Evolutionary conservation across 495 filamentous ascomycete genomes (phyloP).

Genomic region (Talaromyces proteolyticus): DNA sequence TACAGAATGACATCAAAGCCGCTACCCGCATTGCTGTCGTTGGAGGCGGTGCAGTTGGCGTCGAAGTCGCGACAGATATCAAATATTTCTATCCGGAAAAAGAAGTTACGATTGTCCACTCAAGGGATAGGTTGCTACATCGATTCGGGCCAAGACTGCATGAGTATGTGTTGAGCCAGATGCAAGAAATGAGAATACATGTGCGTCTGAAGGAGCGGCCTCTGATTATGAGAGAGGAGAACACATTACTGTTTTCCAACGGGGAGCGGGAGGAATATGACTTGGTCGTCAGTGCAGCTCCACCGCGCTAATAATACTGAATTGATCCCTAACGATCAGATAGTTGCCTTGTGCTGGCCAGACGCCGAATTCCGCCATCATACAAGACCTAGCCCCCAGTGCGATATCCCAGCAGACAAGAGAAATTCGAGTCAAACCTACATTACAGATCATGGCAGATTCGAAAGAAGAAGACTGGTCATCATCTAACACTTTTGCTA

Average conservation of each 20-base stretch:
- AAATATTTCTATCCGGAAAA: slow-evolving; percentile 46
- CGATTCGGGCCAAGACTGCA: slow-evolving; percentile 37
- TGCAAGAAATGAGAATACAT: slow-evolving; percentile 34
- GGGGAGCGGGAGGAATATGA: slow-evolving; percentile 11
- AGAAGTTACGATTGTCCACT: slow-evolving; percentile 47
- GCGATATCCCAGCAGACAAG: slow-evolving; percentile 32
- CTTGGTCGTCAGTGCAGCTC: slow-evolving; percentile 12
- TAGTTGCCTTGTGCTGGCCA: slow-evolving; percentile 20
- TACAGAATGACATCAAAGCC: slow-evolving; percentile 12
- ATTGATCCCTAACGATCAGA: neutral
- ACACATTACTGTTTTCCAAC: slow-evolving; percentile 4
- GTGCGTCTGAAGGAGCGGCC: slow-evolving; percentile 33
- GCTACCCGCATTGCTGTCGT: slow-evolving; percentile 39
- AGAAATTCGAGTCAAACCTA: slow-evolving; percentile 38
- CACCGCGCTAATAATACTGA: neutral
- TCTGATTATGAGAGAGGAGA: slow-evolving; percentile 8
- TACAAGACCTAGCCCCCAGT: slow-evolving; percentile 8
- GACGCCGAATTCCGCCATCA: slow-evolving; percentile 14
- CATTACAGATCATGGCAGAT: slow-evolving; percentile 38
- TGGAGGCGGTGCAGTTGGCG: slow-evolving; percentile 48
- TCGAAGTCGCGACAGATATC: slow-evolving; percentile 47
- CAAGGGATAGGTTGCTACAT: slow-evolving; percentile 35
- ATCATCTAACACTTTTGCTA: slow-evolving; percentile 35
- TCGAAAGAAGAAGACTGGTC: neutral
- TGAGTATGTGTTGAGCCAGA: slow-evolving; percentile 20